Evolutionary conservation across 1,284 basidiomycete genomes (phyloP).

Genomic region (Ganoderma sinense): DNA sequence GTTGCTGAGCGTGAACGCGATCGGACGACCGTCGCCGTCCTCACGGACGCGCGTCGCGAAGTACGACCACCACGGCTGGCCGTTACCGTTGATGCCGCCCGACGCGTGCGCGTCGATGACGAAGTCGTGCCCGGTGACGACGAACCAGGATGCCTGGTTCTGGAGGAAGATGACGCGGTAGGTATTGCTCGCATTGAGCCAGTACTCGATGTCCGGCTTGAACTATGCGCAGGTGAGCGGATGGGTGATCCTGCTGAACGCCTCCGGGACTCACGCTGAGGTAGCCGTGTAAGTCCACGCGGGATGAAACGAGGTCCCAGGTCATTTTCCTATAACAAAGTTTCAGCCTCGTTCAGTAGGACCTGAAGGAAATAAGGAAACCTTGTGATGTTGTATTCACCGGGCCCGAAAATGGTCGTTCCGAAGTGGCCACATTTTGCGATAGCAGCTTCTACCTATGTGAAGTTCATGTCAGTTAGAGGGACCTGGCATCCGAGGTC

Average conservation of each 20-base stretch:
- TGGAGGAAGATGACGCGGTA: slow-evolving; percentile 71
- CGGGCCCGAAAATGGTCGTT: slow-evolving; percentile 51
- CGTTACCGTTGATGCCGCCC: slow-evolving; percentile 72
- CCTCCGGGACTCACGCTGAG: slow-evolving; percentile 50
- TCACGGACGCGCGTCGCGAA: slow-evolving; percentile 49
- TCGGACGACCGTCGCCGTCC: slow-evolving; percentile 69
- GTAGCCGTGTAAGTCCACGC: slow-evolving; percentile 62
- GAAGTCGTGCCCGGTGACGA: slow-evolving; percentile 67
- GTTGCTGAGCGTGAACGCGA: slow-evolving; percentile 63
- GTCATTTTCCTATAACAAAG: slow-evolving; percentile 59
- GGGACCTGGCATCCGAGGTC: too few species aligned
- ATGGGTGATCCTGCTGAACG: not conserved
- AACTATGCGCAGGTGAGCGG: slow-evolving; percentile 46
- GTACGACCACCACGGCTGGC: slow-evolving; percentile 62
- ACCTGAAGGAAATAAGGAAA: slow-evolving; percentile 31
- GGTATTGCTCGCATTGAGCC: slow-evolving; percentile 63
- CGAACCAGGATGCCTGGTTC: slow-evolving; percentile 73
- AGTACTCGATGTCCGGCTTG: slow-evolving; percentile 62
- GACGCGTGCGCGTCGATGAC: slow-evolving; percentile 62
- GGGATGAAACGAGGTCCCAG: slow-evolving; percentile 59
- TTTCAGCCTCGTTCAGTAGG: not conserved
- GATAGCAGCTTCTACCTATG: slow-evolving; percentile 58
- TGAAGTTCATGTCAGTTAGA: not conserved
- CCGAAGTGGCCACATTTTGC: slow-evolving; percentile 61
- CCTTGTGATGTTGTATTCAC: slow-evolving; percentile 62